Conservation (phyloP, 352 stramenopile genomes). For the Phytophthora citrophthora region DNA sequence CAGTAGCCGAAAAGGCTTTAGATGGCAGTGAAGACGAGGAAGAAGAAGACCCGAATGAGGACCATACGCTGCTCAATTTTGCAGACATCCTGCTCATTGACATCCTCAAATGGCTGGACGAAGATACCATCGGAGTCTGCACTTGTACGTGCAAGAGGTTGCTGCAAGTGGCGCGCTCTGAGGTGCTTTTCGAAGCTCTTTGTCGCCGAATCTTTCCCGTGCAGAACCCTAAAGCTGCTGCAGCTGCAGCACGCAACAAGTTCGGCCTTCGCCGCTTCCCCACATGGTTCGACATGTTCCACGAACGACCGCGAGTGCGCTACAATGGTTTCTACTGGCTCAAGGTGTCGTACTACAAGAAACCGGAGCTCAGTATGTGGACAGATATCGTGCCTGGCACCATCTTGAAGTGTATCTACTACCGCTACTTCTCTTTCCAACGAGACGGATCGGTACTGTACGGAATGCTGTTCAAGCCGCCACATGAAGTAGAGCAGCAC, state of each 20-base stretch:
- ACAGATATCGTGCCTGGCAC: slow-evolving; percentile 68
- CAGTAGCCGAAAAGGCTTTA: neutral
- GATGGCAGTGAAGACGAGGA: slow-evolving; percentile 34
- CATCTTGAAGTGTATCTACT: slow-evolving; percentile 85
- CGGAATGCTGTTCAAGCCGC: slow-evolving; percentile 78
- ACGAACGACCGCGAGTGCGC: slow-evolving; percentile 66
- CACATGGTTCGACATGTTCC: slow-evolving; percentile 82
- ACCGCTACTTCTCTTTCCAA: slow-evolving; percentile 86
- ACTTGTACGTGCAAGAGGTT: slow-evolving; percentile 65
- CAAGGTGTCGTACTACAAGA: slow-evolving; percentile 85
- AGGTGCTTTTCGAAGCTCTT: slow-evolving; percentile 70
- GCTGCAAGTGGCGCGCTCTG: slow-evolving; percentile 52
- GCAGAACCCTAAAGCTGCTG: slow-evolving; percentile 58
- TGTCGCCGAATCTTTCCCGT: slow-evolving; percentile 77
- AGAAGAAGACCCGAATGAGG: slow-evolving; percentile 25
- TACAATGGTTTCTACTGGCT: slow-evolving; percentile 87
- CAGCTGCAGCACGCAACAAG: slow-evolving; percentile 47
- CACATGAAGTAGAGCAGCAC: slow-evolving; percentile 56
- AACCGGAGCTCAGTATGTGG: slow-evolving; percentile 88
- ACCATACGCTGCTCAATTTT: slow-evolving; percentile 67
- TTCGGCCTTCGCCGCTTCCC: slow-evolving; percentile 70
- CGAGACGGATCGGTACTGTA: slow-evolving; percentile 77
- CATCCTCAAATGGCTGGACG: slow-evolving; percentile 74
- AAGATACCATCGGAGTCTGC: slow-evolving; percentile 69
- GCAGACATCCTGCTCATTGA: slow-evolving; percentile 72